Percentiles rank a stretch among this genome's conserved stretches.
Evolutionary conservation across 352 stramenopile species (phyloP).

Genomic region (Pythium sukuiense): DNA sequence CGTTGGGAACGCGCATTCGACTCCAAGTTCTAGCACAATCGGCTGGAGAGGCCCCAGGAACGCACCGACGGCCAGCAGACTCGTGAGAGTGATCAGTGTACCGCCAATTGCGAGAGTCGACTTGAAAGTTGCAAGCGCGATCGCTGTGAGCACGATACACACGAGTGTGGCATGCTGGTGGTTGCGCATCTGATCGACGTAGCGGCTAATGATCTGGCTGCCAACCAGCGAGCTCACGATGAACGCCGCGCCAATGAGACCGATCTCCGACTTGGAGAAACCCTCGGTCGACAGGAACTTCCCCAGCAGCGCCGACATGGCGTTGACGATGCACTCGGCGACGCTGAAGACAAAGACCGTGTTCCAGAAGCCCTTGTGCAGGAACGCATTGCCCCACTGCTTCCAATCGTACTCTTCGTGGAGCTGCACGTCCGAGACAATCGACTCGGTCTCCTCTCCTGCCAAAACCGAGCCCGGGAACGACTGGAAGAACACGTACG

Average conservation of each 20-base stretch:
- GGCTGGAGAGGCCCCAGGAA: conserved; percentile 68
- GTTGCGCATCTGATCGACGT: conserved; percentile 59
- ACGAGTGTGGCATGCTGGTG: conserved; percentile 59
- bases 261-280: conserved; percentile 66
- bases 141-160: conserved; percentile 50
- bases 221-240: conserved; percentile 71
- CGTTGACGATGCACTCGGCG: conserved; percentile 67
- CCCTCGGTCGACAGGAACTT: conserved; percentile 64
- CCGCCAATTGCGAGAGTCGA: conserved; percentile 35
- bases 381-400: conserved; percentile 67
- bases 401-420: conserved; percentile 71
- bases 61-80: conserved; percentile 46
- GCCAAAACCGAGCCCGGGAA: conserved; percentile 34
- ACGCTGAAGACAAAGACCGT: conserved; percentile 65
- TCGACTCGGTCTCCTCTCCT: conserved; percentile 36
- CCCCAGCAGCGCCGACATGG: conserved; percentile 66
- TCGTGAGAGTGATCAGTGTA: conserved; percentile 42
- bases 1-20: conserved; percentile 73
- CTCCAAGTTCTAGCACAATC: conserved; percentile 66
- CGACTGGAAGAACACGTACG: conserved; percentile 40
- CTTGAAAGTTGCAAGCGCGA: conserved; percentile 49
- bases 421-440: conserved; percentile 57
- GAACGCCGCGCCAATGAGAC: conserved; percentile 64
- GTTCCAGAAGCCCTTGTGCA: conserved; percentile 59
- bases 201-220: conserved; percentile 64